Evolutionary conservation across 2,329 filamentous ascomycete genomes (phyloP).

Genomic region (Talaromyces amestolkiae): DNA sequence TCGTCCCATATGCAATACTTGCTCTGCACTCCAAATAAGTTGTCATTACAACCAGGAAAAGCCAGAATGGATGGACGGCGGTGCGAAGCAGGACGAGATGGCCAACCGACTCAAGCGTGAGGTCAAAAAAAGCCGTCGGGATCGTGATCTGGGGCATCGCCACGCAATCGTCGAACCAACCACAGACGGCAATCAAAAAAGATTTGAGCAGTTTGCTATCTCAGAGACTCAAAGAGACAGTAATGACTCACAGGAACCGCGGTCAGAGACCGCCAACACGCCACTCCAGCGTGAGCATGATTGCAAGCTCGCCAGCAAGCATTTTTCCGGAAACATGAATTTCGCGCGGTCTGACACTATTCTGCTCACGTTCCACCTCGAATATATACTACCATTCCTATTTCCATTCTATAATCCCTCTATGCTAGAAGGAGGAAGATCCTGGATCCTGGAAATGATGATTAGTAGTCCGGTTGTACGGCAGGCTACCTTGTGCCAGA

Average conservation of each 20-base stretch:
- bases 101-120: constrained; percentile 56
- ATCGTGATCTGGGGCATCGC: constrained; percentile 1
- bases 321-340: background rate
- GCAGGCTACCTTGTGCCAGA: constrained; percentile 49
- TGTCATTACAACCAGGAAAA: constrained; percentile 55
- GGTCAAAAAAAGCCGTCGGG: constrained; percentile 52
- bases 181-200: background rate
- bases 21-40: constrained; percentile 54
- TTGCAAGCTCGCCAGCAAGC: constrained; percentile 4
- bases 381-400: constrained; percentile 61
- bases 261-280: background rate
- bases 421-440: constrained; percentile 56
- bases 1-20: constrained; percentile 53
- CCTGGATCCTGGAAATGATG: constrained; percentile 60
- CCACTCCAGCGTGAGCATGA: constrained; percentile 3
- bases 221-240: background rate
- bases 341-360: constrained; percentile 18
- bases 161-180: background rate
- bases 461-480: constrained; percentile 28
- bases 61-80: constrained; percentile 60
- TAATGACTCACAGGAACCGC: background rate
- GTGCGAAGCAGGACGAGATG: constrained; percentile 48
- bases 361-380: constrained; percentile 59
- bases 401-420: constrained; percentile 63
- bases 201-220: background rate